phyloP scores from a whole-genome alignment of 2,329 filamentous ascomycete species.

The Cryphonectria japonica region DNA sequence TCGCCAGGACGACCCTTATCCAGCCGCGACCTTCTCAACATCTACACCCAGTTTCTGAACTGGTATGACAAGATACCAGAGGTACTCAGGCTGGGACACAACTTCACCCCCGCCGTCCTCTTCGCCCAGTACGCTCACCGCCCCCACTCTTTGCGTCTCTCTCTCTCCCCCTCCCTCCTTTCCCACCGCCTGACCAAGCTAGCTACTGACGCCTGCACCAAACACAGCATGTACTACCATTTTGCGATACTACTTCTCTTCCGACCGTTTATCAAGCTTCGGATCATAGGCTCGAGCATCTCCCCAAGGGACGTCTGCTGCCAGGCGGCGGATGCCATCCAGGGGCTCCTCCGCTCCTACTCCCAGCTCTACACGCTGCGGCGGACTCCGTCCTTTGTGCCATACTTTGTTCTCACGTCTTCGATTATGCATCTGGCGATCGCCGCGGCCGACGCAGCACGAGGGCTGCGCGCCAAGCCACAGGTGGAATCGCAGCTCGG shows the following conservation, averaged over 20 bases:
- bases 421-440: constrained; percentile 64
- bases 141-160: neutral
- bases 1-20: constrained; percentile 69
- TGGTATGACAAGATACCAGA: constrained; percentile 73
- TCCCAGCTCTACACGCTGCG: constrained; percentile 61
- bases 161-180: neutral
- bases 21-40: constrained; percentile 63
- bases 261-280: constrained; percentile 69
- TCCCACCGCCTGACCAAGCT: neutral
- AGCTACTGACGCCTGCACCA: constrained; percentile 23
- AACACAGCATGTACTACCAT: constrained; percentile 68
- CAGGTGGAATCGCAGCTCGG: neutral
- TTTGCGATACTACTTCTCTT: constrained; percentile 75
- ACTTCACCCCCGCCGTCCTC: constrained; percentile 73
- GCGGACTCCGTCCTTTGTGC: constrained; percentile 64
- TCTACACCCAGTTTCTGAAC: constrained; percentile 69
- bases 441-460: constrained; percentile 42
- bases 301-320: constrained; percentile 68
- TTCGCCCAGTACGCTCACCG: constrained; percentile 69
- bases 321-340: constrained; percentile 63
- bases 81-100: constrained; percentile 65
- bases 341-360: constrained; percentile 59
- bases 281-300: constrained; percentile 65
- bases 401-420: constrained; percentile 64
- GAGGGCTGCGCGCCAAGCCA: constrained; percentile 15